Conservation (phyloP, 2,329 filamentous ascomycete species). For the Ophiocordyceps camponoti-floridani region DNA sequence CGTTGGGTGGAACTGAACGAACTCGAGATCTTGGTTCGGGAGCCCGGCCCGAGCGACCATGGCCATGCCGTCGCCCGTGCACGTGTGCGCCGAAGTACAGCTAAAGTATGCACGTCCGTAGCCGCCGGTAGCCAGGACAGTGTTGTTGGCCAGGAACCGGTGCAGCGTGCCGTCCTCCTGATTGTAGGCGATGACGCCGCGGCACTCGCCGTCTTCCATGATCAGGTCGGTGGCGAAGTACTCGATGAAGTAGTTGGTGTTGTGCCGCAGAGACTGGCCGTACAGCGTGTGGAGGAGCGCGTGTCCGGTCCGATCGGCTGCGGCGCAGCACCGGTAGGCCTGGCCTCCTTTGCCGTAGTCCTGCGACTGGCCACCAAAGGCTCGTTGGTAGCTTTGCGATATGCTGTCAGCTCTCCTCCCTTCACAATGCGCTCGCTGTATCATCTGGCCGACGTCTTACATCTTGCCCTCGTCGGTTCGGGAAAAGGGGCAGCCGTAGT, state of each 20-base stretch:
- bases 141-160: conserved; percentile 92
- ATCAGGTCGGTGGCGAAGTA: conserved; percentile 95
- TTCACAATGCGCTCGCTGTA: no score
- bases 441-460: conserved; percentile 25
- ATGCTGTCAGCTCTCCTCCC: conserved; percentile 5
- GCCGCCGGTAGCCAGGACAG: conserved; percentile 87
- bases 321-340: conserved; percentile 92
- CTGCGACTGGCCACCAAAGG: conserved; percentile 93
- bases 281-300: conserved; percentile 97
- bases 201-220: conserved; percentile 94
- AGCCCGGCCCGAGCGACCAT: conserved; percentile 97
- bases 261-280: conserved; percentile 89
- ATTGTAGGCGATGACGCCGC: conserved; percentile 93
- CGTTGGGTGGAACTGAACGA: conserved; percentile 98
- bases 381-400: conserved; percentile 83
- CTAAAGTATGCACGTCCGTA: conserved; percentile 98
- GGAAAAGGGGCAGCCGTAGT: conserved; percentile 94
- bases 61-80: conserved; percentile 97
- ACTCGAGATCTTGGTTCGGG: conserved; percentile 97
- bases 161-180: conserved; percentile 97
- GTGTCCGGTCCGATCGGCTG: conserved; percentile 91
- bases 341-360: conserved; percentile 93
- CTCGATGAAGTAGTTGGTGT: conserved; percentile 99
- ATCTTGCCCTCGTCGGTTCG: conserved; percentile 94
- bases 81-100: conserved; percentile 95